phyloP scores from a whole-genome alignment of 768 basidiomycete genomes.

The Lactarius hengduanensis region DNA sequence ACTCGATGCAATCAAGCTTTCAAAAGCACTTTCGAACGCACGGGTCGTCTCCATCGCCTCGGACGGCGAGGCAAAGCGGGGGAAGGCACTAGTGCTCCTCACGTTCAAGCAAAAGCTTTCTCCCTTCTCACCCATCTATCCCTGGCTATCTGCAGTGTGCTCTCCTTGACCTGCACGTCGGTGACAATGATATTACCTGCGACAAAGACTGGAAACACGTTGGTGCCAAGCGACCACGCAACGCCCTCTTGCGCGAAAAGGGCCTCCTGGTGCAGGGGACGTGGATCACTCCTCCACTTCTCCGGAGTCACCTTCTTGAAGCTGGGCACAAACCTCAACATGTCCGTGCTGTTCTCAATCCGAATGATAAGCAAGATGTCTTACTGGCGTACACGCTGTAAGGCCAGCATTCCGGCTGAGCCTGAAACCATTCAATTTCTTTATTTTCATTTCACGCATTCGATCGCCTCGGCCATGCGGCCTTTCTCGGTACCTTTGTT shows the following conservation, averaged over 20 bases:
- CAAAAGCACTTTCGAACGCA: not conserved
- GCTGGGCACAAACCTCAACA: not conserved
- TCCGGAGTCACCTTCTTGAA: too few species aligned
- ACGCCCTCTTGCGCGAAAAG: slow-evolving; percentile 1
- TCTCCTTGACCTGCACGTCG: not conserved
- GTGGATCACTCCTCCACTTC: not conserved
- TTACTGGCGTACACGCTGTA: too few species aligned
- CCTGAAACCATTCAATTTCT: too few species aligned
- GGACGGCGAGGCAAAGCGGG: not conserved
- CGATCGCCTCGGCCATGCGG: too few species aligned
- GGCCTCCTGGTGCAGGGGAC: not conserved
- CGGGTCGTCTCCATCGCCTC: not conserved
- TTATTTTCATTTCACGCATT: too few species aligned
- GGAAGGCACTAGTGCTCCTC: not conserved
- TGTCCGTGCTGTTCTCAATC: too few species aligned
- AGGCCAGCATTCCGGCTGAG: too few species aligned
- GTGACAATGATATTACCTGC: slow-evolving; percentile 2
- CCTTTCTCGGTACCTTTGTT: too few species aligned
- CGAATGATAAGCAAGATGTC: too few species aligned
- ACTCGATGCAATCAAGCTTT: not conserved
- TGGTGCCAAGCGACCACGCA: not conserved
- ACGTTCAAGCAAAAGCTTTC: not conserved
- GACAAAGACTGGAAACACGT: slow-evolving; percentile 16
- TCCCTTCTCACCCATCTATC: not conserved
- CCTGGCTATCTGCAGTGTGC: not conserved